Conservation (phyloP, 192 early-diverging fungal species). For the Podila epigama region DNA sequence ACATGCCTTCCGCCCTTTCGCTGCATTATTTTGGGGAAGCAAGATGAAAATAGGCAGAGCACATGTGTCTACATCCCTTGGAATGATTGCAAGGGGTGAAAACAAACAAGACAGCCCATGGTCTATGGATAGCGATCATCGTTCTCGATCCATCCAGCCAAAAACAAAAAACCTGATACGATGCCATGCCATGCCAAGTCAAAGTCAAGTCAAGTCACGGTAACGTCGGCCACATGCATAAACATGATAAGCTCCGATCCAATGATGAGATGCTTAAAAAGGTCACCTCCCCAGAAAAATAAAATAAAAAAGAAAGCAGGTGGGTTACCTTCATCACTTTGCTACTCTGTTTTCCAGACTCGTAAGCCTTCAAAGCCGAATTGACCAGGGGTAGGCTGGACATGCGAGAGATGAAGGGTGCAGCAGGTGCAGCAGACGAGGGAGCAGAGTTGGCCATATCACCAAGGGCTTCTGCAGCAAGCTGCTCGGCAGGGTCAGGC, state of each 20-base stretch:
- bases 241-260: no score
- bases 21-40: conserved; percentile 1
- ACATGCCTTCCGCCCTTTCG: background rate
- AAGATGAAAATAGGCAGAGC: background rate
- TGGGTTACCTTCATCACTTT: conserved; percentile 47
- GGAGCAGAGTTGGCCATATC: conserved; percentile 43
- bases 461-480: conserved; percentile 38
- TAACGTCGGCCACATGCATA: no score
- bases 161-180: no score
- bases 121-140: background rate
- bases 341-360: conserved; percentile 64
- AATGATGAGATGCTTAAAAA: no score
- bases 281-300: no score
- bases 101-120: background rate
- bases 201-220: no score
- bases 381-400: conserved; percentile 83
- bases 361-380: conserved; percentile 76
- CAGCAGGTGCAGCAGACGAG: conserved; percentile 17
- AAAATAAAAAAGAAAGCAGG: background rate
- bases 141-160: no score
- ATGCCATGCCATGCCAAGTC: no score
- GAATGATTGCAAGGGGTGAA: background rate
- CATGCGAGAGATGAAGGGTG: conserved; percentile 77
- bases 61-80: background rate
- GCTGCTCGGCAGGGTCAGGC: conserved; percentile 28